These are phyloP conservation scores for Cadophora sp. DNA, from an alignment of 2,329 filamentous ascomycete species.

Conservation along the genomic window DNA sequence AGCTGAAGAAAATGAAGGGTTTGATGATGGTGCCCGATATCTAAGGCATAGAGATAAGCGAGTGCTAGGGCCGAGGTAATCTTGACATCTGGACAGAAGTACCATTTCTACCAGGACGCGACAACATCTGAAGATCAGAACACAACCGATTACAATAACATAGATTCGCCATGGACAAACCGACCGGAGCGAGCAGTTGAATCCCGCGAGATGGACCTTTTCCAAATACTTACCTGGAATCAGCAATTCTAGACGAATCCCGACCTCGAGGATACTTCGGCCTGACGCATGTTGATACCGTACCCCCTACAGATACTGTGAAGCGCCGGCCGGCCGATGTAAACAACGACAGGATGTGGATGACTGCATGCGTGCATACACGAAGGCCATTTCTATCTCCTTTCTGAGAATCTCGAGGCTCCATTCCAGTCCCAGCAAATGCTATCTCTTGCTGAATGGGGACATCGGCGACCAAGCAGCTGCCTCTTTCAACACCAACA, in stretches of 20 bases:
- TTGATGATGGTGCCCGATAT: neutral
- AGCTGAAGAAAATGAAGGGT: too few species aligned
- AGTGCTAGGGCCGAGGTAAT: slow-evolving; percentile 1
- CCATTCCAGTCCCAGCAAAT: slow-evolving; percentile 1
- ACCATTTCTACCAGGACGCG: neutral
- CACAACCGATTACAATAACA: neutral
- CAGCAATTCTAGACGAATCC: neutral
- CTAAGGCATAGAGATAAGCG: neutral
- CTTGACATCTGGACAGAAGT: neutral
- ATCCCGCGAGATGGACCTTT: too few species aligned
- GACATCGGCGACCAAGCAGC: slow-evolving; percentile 11
- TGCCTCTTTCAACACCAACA: slow-evolving; percentile 13
- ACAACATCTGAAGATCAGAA: neutral
- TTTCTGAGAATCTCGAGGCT: neutral
- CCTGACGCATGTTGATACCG: neutral
- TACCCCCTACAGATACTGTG: neutral
- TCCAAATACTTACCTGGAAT: neutral
- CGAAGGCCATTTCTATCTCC: slow-evolving; percentile 13
- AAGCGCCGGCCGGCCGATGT: slow-evolving; percentile 11
- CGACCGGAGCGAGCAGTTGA: neutral
- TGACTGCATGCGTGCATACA: slow-evolving; percentile 27
- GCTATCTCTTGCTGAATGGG: slow-evolving; percentile 12
- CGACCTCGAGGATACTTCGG: slow-evolving; percentile 1
- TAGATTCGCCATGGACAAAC: neutral
- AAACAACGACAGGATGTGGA: slow-evolving; percentile 10